A percentile compares a stretch with the other conserved stretches of the same genome.
These are phyloP conservation scores for Apostasia ramifera DNA, from an alignment of 106 monocot genomes.

Conservation along the genomic window DNA sequence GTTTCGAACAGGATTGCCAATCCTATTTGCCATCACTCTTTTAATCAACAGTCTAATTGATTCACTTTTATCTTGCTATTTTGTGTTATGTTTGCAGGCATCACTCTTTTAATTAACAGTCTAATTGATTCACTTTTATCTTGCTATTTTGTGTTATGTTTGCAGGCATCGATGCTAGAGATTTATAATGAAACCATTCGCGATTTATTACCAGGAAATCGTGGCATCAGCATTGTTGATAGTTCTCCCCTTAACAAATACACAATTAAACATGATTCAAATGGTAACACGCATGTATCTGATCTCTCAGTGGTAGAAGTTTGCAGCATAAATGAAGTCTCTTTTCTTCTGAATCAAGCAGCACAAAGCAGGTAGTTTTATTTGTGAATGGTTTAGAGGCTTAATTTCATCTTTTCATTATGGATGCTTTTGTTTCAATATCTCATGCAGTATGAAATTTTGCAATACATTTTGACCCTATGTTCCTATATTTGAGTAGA, in stretches of 20 bases:
- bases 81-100: slow-evolving; percentile 28
- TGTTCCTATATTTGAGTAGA: too few species aligned
- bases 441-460: neutral
- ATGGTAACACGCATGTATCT: slow-evolving; percentile 68
- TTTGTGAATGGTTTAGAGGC: too few species aligned
- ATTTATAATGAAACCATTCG: slow-evolving; percentile 94
- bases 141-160: neutral
- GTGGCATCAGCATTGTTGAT: slow-evolving; percentile 20
- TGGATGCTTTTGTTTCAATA: neutral
- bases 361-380: slow-evolving; percentile 68
- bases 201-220: slow-evolving; percentile 47
- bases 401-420: neutral
- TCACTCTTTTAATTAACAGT: slow-evolving; percentile 11
- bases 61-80: too few species aligned
- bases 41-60: too few species aligned
- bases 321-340: slow-evolving; percentile 66
- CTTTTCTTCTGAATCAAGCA: slow-evolving; percentile 59
- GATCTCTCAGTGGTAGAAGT: slow-evolving; percentile 87
- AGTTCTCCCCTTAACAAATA: slow-evolving; percentile 46
- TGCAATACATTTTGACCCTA: too few species aligned
- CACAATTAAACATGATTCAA: slow-evolving; percentile 71
- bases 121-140: too few species aligned
- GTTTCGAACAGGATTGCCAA: too few species aligned
- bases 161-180: slow-evolving; percentile 88
- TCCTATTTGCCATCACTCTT: too few species aligned